phyloP scores from a whole-genome alignment of 1,284 basidiomycete species.

The Cutaneotrichosporon spelunceum region DNA sequence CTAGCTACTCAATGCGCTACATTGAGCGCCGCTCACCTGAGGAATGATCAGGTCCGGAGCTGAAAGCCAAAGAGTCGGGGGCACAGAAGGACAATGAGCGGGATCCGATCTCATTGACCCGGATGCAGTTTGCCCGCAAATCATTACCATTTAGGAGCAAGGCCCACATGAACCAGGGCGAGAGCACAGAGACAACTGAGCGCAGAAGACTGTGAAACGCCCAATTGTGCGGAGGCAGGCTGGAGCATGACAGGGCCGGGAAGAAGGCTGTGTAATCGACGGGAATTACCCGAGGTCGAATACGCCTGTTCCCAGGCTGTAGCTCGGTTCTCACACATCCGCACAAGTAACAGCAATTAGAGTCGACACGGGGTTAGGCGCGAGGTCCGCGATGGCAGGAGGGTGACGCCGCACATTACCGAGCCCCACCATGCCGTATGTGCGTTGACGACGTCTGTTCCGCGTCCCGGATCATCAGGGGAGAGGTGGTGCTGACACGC shows the following conservation, averaged over 20 bases:
- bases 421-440: not conserved
- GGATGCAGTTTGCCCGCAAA: not conserved
- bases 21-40: not conserved
- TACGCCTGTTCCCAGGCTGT: not conserved
- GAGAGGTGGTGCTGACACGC: not conserved
- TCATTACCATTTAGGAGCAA: not conserved
- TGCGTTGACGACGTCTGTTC: not conserved
- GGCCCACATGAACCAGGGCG: not conserved
- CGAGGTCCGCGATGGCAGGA: not conserved
- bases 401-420: not conserved
- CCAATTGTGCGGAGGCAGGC: not conserved
- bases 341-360: not conserved
- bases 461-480: slow-evolving; percentile 1
- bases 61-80: not conserved
- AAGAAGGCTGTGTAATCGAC: not conserved
- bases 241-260: not conserved
- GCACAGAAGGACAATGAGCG: not conserved
- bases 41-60: not conserved
- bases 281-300: not conserved
- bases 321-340: not conserved
- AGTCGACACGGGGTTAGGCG: not conserved
- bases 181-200: not conserved
- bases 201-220: not conserved
- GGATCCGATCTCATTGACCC: not conserved
- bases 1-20: not conserved